phyloP scores from a whole-genome alignment of 805 yeast genomes.

The Lachancea sp. region DNA sequence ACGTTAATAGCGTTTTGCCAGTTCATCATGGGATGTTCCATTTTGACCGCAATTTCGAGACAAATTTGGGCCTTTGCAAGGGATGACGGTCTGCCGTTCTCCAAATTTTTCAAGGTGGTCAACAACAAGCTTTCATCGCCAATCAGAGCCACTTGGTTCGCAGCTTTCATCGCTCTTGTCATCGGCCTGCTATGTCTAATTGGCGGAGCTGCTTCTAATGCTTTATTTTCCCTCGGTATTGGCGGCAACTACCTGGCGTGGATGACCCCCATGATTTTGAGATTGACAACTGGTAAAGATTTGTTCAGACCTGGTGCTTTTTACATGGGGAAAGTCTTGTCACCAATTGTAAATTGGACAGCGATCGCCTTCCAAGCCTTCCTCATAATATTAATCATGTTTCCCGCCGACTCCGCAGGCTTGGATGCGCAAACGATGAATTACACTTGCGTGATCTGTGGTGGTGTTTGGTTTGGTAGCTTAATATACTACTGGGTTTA shows the following conservation, averaged over 20 bases:
- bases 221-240: conserved; percentile 35
- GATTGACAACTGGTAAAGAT: conserved; percentile 38
- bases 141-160: conserved; percentile 46
- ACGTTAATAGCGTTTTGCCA: conserved; percentile 51
- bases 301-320: conserved; percentile 58
- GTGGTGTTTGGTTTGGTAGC: conserved; percentile 50
- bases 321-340: conserved; percentile 44
- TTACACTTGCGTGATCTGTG: conserved; percentile 55
- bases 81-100: conserved; percentile 63
- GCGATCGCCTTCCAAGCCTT: conserved; percentile 45
- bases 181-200: conserved; percentile 35
- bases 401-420: conserved; percentile 41
- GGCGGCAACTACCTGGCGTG: conserved; percentile 36
- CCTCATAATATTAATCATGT: conserved; percentile 48
- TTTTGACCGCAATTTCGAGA: conserved; percentile 54
- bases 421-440: conserved; percentile 47
- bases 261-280: conserved; percentile 31
- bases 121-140: conserved; percentile 52
- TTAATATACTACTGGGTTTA: conserved; percentile 42
- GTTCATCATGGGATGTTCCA: conserved; percentile 58
- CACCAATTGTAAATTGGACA: conserved; percentile 40
- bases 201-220: conserved; percentile 37
- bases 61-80: conserved; percentile 70
- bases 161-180: conserved; percentile 30
- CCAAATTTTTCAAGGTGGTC: conserved; percentile 47